Conservation (phyloP, 495 filamentous ascomycete genomes). For the Tuber borchii region DNA sequence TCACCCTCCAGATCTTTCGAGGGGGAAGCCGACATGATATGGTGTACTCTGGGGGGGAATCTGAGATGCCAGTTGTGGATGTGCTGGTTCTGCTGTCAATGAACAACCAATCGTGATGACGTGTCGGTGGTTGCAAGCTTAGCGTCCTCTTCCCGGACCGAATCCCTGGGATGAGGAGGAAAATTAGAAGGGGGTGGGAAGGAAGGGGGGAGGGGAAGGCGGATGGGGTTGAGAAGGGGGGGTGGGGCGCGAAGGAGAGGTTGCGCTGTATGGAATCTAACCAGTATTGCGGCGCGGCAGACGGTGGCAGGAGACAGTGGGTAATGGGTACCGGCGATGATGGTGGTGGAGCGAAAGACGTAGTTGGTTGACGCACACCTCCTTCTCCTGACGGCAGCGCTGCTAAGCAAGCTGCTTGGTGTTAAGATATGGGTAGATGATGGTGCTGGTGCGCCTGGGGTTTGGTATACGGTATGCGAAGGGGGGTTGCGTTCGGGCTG, state of each 20-base stretch:
- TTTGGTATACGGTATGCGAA: conserved; percentile 8
- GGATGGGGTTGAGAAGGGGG: background rate
- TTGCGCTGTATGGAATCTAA: background rate
- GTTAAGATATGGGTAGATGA: conserved; percentile 23
- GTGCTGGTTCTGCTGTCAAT: conserved; percentile 31
- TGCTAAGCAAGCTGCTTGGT: conserved; percentile 25
- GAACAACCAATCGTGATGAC: conserved; percentile 14
- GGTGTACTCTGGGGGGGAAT: conserved; percentile 47
- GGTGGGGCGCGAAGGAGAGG: background rate
- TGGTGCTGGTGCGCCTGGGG: conserved; percentile 14
- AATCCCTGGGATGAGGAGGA: conserved; percentile 22
- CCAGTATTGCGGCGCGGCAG: background rate
- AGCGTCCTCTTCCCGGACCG: conserved; percentile 35
- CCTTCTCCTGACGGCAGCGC: conserved; percentile 29
- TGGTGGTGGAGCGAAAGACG: background rate
- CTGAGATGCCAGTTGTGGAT: conserved; percentile 29
- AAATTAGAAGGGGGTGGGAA: background rate
- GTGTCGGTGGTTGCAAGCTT: conserved; percentile 35
- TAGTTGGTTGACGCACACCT: background rate
- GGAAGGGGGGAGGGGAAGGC: background rate
- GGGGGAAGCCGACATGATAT: conserved; percentile 93
- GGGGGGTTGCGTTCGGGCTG: conserved; percentile 27
- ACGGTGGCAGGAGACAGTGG: background rate
- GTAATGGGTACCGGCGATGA: background rate
- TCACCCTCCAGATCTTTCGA: conserved; percentile 84